Evolutionary conservation across 2,329 filamentous ascomycete genomes (phyloP), one percentile per base, ranked within the genome.

Genomic region (Microcyclospora tardicrescens): DNA sequence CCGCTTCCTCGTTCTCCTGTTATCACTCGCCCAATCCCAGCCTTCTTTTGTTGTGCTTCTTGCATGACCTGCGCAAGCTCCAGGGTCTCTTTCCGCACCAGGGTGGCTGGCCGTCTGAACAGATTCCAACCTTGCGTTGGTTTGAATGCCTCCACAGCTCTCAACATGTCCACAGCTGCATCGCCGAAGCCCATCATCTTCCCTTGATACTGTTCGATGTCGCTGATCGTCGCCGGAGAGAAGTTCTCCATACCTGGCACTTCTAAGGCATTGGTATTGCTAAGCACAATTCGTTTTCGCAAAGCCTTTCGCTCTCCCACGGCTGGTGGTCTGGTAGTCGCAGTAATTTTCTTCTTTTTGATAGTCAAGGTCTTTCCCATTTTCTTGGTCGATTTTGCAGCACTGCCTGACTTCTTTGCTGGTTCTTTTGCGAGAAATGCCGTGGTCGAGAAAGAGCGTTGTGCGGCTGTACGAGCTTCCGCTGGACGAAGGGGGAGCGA

Each of bases 71-170:
- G 67, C n/a, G 74, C 72, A 52, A 95, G 53, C 43, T 82, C 72
- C 31, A 83, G 66, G n/a, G 81, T 82, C 67, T 95, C 84, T 41
- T 73, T 69, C 50, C 87, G 74, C 45, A 94, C 66, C 56, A 98
- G 65, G 38, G 81, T 75, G 40, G 83, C 82, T 16, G 91, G 91
- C 48, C 77, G 73, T 50, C 84, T 69, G 63, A 96, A 98, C 53
- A 94, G 66, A 42, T 72, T 74, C 87, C 91, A 98, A 47, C 75
- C 78, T 69, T 96, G 91, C 16, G 77, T 83, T 15, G 77, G 70
- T 72, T 94, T 93, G 70, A 98, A 98, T 3, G 84, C 86, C 57
- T 93, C 84, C 38, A 82, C 70, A n/a, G 78, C 73, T 52, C 86
- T 74, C 65, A 98, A 67, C 59, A 80, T 75, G 64, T 94, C 86